Evolutionary conservation across 1,139 yeast species (phyloP).

Genomic region (Saccharomyces hybrid): DNA sequence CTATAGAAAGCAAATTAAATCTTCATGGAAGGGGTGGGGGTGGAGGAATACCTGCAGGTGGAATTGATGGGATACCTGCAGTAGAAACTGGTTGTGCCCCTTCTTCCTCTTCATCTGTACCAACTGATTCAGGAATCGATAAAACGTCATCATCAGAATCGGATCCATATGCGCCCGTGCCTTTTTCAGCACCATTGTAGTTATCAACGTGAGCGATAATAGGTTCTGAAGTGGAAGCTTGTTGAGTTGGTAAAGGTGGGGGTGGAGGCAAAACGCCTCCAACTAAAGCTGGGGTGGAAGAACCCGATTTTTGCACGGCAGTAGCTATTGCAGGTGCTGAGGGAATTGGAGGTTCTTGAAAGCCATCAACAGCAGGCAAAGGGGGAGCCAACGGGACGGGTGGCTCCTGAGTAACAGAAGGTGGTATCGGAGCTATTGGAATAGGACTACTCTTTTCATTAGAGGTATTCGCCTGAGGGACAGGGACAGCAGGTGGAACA

Average conservation of each 20-base stretch:
- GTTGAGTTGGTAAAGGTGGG: constrained; percentile 21
- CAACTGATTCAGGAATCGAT: constrained; percentile 34
- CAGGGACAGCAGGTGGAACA: constrained; percentile 11
- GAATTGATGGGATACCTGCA: constrained; percentile 5
- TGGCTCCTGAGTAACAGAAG: constrained; percentile 10
- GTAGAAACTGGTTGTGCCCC: constrained; percentile 12
- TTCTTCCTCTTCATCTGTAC: constrained; percentile 25
- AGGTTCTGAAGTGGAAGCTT: background rate
- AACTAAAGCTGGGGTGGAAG: background rate
- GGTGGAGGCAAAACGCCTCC: constrained; percentile 20
- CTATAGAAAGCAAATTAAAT: background rate
- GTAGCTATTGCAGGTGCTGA: constrained; percentile 17
- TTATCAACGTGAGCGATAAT: background rate
- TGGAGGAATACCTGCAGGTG: constrained; percentile 26
- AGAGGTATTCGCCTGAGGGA: background rate
- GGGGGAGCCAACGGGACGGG: constrained; percentile 35
- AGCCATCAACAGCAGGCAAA: constrained; percentile 5
- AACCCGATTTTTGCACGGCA: background rate
- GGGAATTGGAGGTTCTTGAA: constrained; percentile 13
- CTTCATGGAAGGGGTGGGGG: constrained; percentile 27
- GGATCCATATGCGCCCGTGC: constrained; percentile 4
- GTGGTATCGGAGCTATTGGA: constrained; percentile 31
- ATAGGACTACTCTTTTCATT: constrained; percentile 12
- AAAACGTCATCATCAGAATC: constrained; percentile 28
- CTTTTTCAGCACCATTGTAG: constrained; percentile 1